Evolutionary conservation across 2,329 filamentous ascomycete species (phyloP).

Genomic region (Fusarium dimerum): DNA sequence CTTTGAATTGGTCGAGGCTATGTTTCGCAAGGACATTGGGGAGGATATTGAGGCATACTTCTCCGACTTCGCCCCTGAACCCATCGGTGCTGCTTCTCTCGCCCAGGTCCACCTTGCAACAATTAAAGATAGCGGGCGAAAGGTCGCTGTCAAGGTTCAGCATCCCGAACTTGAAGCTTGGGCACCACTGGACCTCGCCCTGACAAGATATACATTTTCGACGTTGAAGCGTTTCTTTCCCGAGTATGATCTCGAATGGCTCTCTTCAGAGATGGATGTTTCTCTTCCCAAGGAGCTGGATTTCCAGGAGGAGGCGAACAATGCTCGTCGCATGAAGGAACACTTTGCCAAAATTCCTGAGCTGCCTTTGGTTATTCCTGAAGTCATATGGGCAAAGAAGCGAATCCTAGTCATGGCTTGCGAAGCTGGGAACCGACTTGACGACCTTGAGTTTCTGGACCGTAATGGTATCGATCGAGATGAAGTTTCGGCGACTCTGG

Average conservation of each 20-base stretch:
- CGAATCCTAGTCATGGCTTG: conserved; percentile 96
- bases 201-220: conserved; percentile 87
- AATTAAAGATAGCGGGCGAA: conserved; percentile 77
- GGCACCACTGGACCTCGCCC: conserved; percentile 81
- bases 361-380: conserved; percentile 83
- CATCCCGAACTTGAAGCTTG: conserved; percentile 88
- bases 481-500: conserved; percentile 88
- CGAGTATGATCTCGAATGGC: conserved; percentile 96
- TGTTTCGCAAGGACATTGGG: conserved; percentile 86
- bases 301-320: conserved; percentile 81
- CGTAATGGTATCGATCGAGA: conserved; percentile 86
- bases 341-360: conserved; percentile 77
- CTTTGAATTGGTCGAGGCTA: conserved; percentile 78
- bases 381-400: conserved; percentile 85
- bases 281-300: conserved; percentile 91
- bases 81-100: conserved; percentile 89
- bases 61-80: conserved; percentile 75
- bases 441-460: conserved; percentile 87
- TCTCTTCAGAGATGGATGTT: conserved; percentile 88
- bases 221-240: conserved; percentile 93
- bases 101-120: conserved; percentile 92
- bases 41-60: conserved; percentile 79
- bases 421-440: conserved; percentile 80
- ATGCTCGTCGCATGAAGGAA: conserved; percentile 75
- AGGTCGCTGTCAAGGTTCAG: conserved; percentile 95